Evolutionary conservation across 768 basidiomycete species (phyloP).

Genomic region (Trametes gibbosa): DNA sequence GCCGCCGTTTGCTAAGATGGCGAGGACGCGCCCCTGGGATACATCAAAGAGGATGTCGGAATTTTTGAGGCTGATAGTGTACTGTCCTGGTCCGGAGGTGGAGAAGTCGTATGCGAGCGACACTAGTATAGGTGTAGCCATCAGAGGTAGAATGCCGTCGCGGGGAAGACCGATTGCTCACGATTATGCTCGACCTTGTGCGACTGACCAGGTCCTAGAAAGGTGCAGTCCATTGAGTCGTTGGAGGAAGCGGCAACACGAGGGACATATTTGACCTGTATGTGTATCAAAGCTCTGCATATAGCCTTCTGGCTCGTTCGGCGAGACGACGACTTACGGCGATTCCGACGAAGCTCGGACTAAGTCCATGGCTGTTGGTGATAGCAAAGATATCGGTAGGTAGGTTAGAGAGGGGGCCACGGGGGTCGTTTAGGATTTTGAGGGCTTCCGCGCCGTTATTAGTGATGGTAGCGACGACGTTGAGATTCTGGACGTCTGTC

Average conservation of each 20-base stretch:
- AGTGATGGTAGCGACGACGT: conserved; percentile 37
- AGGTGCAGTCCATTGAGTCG: conserved; percentile 31
- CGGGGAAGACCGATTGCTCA: conserved; percentile 22
- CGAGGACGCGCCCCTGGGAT: neutral
- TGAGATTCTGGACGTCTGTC: conserved; percentile 33
- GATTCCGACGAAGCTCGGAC: conserved; percentile 39
- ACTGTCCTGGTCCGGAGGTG: conserved; percentile 27
- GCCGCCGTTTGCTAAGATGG: neutral
- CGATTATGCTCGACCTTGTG: conserved; percentile 32
- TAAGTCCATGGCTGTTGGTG: conserved; percentile 28
- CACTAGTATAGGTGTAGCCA: conserved; percentile 32
- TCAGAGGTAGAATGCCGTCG: no score
- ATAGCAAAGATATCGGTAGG: conserved; percentile 42
- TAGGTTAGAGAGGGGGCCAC: conserved; percentile 36
- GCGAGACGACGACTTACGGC: conserved; percentile 22
- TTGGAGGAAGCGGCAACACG: conserved; percentile 27
- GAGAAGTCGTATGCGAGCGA: conserved; percentile 32
- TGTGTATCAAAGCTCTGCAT: neutral
- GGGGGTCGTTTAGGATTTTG: conserved; percentile 43
- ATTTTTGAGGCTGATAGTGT: conserved; percentile 36
- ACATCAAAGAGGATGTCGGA: conserved; percentile 36
- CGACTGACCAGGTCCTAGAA: conserved; percentile 35
- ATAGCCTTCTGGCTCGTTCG: neutral
- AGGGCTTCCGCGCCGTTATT: conserved; percentile 43
- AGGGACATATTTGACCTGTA: conserved; percentile 36